Percentiles rank a stretch among this genome's conserved stretches.
Conservation (phyloP, 2,329 filamentous ascomycete species). For the Chaetomiaceae sp. region DNA sequence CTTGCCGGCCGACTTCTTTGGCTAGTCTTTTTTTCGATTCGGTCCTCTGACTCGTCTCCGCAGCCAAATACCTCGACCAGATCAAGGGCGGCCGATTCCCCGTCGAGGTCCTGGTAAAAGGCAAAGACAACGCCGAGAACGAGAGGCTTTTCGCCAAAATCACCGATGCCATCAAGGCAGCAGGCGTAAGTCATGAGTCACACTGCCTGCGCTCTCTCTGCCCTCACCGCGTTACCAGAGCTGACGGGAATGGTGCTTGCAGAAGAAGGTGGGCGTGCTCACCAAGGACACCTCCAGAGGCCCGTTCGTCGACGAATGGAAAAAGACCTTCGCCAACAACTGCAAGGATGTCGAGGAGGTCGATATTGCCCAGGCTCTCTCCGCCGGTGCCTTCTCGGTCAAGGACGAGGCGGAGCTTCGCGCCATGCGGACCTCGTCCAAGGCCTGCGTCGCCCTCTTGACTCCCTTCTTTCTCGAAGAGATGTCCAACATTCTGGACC, state of each 20-base stretch:
- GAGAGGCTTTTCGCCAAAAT: conserved; percentile 84
- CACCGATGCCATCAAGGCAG: conserved; percentile 77
- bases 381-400: conserved; percentile 76
- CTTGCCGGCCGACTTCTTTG: neutral
- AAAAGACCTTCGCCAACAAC: conserved; percentile 69
- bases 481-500: conserved; percentile 93
- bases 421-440: conserved; percentile 88
- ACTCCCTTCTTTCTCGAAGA: conserved; percentile 96
- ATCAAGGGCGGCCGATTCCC: conserved; percentile 89
- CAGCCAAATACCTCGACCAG: conserved; percentile 88
- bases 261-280: conserved; percentile 87
- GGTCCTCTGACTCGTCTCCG: conserved; percentile 29
- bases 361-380: conserved; percentile 78
- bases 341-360: conserved; percentile 85
- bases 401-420: conserved; percentile 95
- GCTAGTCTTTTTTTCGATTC: neutral
- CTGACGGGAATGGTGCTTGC: conserved; percentile 21
- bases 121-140: conserved; percentile 88
- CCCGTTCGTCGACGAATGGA: conserved; percentile 96
- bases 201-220: neutral
- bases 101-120: conserved; percentile 84
- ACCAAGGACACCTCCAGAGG: conserved; percentile 80
- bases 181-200: conserved; percentile 61
- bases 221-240: conserved; percentile 3
- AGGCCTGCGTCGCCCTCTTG: conserved; percentile 91